Percentiles rank a stretch among this genome's conserved stretches.
phyloP scores from a whole-genome alignment of 805 yeast genomes.

The Candida silvicultrix region DNA sequence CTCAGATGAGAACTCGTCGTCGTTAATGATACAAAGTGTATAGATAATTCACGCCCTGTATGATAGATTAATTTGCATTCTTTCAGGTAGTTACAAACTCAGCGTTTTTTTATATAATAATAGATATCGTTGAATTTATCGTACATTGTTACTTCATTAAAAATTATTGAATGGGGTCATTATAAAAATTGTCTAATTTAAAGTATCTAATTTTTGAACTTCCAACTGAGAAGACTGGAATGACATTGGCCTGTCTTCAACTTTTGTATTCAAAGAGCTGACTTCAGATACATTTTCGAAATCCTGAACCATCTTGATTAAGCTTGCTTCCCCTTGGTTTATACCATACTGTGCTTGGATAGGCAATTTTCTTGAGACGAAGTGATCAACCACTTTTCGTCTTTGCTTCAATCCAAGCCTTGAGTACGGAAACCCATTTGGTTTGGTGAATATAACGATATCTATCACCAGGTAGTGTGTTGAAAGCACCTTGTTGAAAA shows the following conservation, averaged over 20 bases:
- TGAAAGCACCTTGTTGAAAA: slow-evolving; percentile 71
- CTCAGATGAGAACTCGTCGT: slow-evolving; percentile 23
- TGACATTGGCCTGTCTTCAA: not conserved
- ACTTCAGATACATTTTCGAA: slow-evolving; percentile 8
- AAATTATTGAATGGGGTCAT: not conserved
- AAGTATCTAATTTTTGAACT: not conserved
- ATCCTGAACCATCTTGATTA: slow-evolving; percentile 51
- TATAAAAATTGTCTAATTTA: not conserved
- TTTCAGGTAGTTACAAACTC: no score
- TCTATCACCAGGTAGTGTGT: slow-evolving; percentile 81
- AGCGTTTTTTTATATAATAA: no score
- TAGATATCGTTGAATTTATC: no score
- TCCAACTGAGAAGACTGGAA: not conserved
- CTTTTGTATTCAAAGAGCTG: not conserved
- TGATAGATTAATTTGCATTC: not conserved
- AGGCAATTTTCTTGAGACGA: slow-evolving; percentile 43
- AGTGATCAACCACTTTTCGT: slow-evolving; percentile 51
- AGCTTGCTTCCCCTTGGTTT: slow-evolving; percentile 61
- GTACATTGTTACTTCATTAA: not conserved
- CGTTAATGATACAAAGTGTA: slow-evolving; percentile 5
- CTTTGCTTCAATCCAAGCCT: slow-evolving; percentile 75
- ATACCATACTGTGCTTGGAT: slow-evolving; percentile 43
- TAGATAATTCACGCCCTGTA: not conserved
- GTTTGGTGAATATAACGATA: slow-evolving; percentile 70
- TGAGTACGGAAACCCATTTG: slow-evolving; percentile 59